A percentile compares a stretch with the other conserved stretches of the same genome.
Conservation (phyloP, 176 grass and related monocot species). For the Alopecurus myosuroides region DNA sequence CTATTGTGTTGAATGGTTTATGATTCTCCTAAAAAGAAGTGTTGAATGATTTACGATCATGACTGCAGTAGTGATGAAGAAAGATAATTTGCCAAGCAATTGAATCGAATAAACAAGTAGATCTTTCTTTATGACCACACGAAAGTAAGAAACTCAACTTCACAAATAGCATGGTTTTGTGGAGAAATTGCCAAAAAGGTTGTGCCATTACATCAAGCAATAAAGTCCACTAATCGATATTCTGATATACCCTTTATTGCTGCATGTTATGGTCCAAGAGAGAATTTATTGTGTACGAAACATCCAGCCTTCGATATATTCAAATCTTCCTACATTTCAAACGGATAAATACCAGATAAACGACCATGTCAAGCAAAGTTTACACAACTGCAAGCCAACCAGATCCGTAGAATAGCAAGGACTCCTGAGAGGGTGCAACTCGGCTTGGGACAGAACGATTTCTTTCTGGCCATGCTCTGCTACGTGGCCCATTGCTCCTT, state of each 20-base stretch:
- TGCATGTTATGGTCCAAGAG: not conserved
- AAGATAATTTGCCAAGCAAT: not conserved
- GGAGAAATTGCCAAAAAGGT: not conserved
- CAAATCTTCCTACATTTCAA: conserved; percentile 51
- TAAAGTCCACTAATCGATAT: not conserved
- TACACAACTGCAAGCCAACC: conserved; percentile 8
- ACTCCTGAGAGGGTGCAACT: conserved; percentile 44
- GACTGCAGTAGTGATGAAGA: not conserved
- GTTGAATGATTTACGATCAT: not conserved
- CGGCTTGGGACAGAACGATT: too few species aligned
- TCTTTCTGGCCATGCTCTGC: too few species aligned
- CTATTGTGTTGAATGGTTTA: not conserved
- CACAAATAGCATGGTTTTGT: not conserved
- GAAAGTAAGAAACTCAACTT: not conserved
- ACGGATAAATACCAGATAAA: conserved; percentile 13
- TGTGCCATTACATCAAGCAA: not conserved
- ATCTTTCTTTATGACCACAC: not conserved
- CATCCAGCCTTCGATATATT: conserved; percentile 19
- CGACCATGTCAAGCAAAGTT: conserved; percentile 6
- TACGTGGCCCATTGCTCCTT: too few species aligned
- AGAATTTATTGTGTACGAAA: not conserved
- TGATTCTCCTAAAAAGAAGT: not conserved
- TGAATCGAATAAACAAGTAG: conserved; percentile 10
- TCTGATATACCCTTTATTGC: conserved; percentile 1
- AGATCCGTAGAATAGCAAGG: not conserved